Conservation (phyloP, 805 yeast species). For the Wickerhamomyces mucosus region DNA sequence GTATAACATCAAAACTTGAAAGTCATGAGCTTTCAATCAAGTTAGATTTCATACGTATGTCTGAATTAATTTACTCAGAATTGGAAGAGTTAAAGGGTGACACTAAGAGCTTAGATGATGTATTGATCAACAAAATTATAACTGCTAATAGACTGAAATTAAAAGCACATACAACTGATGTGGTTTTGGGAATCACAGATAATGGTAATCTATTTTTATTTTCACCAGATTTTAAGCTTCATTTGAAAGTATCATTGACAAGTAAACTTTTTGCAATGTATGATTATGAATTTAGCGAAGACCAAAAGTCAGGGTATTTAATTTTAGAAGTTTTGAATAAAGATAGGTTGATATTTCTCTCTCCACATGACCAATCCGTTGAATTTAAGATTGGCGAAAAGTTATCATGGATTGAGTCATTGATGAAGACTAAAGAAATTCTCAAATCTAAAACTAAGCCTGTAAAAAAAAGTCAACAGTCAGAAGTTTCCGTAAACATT, state of each 20-base stretch:
- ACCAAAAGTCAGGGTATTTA: conserved; percentile 46
- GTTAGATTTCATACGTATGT: conserved; percentile 14
- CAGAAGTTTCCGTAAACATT: conserved; percentile 1
- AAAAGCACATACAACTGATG: conserved; percentile 14
- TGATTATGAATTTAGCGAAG: conserved; percentile 68
- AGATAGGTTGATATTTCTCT: conserved; percentile 49
- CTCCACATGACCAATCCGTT: conserved; percentile 24
- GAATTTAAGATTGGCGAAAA: conserved; percentile 34
- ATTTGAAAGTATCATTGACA: conserved; percentile 33
- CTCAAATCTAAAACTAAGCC: conserved; percentile 21
- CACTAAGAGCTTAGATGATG: conserved; percentile 18
- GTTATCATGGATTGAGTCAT: conserved; percentile 62
- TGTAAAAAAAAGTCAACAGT: conserved; percentile 4
- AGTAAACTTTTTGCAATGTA: conserved; percentile 61
- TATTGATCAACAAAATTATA: conserved; percentile 24
- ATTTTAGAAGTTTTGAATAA: conserved; percentile 52
- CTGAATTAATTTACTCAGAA: conserved; percentile 11
- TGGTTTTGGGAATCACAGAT: conserved; percentile 24
- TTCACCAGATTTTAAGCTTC: conserved; percentile 18
- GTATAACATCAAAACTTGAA: too few relatives aligned
- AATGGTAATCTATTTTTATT: conserved; percentile 24
- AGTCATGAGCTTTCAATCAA: too few relatives aligned
- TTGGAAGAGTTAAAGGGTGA: conserved; percentile 2
- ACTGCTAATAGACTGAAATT: conserved; percentile 14
- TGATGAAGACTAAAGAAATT: conserved; percentile 55